Conservation (phyloP, 345 rosid species). For the Microcos paniculata region DNA sequence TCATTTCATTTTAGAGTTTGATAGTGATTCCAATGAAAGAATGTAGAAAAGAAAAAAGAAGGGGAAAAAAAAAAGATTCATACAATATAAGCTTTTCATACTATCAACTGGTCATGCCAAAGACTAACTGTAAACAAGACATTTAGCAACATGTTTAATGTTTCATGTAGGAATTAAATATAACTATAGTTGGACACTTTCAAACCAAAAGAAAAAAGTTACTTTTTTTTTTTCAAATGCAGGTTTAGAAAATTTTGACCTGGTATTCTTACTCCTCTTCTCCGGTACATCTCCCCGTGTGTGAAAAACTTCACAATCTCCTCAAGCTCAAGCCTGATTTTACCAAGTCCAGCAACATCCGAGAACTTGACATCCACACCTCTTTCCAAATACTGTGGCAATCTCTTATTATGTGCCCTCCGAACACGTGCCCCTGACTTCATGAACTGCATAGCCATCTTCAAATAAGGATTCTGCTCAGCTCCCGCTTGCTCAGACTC, state of each 20-base stretch:
- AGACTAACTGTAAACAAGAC: neutral
- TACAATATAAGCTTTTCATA: neutral
- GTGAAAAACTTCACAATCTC: conserved; percentile 96
- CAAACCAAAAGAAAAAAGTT: neutral
- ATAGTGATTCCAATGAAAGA: neutral
- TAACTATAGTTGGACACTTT: neutral
- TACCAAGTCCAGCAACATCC: conserved; percentile 97
- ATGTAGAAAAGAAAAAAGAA: neutral
- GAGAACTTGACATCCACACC: conserved; percentile 86
- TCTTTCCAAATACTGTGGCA: conserved; percentile 85
- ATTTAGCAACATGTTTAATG: conserved; percentile 4
- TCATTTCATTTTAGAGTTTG: neutral
- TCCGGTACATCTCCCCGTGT: conserved; percentile 89
- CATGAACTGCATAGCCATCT: conserved; percentile 92
- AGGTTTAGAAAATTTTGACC: conserved; percentile 39
- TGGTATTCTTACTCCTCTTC: conserved; percentile 93
- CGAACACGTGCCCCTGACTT: conserved; percentile 93
- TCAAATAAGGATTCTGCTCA: conserved; percentile 71
- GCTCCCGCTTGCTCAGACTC: conserved; percentile 57
- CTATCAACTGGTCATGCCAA: neutral
- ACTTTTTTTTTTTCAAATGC: neutral
- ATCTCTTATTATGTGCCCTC: conserved; percentile 59
- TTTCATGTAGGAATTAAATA: neutral
- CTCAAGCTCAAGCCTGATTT: conserved; percentile 90
- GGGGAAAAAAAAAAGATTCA: neutral